Base-by-base conservation (phyloP, 345 rosid species). In the Ailanthus altissimus region DNA sequence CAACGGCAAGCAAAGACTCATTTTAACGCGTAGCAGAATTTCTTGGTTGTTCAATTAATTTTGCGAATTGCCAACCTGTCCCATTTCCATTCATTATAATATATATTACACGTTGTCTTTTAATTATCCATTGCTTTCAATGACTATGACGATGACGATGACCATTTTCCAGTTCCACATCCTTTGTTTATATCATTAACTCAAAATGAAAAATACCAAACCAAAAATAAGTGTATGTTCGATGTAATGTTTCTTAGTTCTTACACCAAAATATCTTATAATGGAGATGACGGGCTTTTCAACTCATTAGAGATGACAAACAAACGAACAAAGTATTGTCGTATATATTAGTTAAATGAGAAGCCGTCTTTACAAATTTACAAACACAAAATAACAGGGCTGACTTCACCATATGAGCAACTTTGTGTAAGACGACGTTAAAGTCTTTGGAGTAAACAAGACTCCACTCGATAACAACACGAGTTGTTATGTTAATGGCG, bases 401-500 rank as follows among this genome's bases (percentile, higher is more conserved):
- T 67, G 71, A 23, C 32, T 67, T 46, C 36, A 67, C 49, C n/a
- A n/a, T 5, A 2, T 25, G 18, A 14, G 15, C 5, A 32, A 2
- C 11, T 61, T 61, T 4, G 15, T 4, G 42, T 11, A 61, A 43
- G 9, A 12, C 21, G 54, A 46, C 12, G 21, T 20, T 40, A 45
- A 67, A 68, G 15, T 49, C 50, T 20, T 36, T 11, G 59, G 73
- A 70, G 73, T 28, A 49, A 49, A 49, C 45, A 28, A 69, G 46
- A 50, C 60, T 4, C 43, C 9, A 4, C 50, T 50, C 46, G 23
- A 51, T n/a, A 9, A 70, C 60, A 70, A 70, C 47, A 9, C 46
- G 15, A 38, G 68, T 36, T 36, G 11, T 20, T n/a, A 54, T n/a
- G 2, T 6, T 9, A 14, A 28, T 28, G 15, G 43, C 13, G 20